Conservation (phyloP, 768 basidiomycete species). For the Stropharia rugosoannulata region DNA sequence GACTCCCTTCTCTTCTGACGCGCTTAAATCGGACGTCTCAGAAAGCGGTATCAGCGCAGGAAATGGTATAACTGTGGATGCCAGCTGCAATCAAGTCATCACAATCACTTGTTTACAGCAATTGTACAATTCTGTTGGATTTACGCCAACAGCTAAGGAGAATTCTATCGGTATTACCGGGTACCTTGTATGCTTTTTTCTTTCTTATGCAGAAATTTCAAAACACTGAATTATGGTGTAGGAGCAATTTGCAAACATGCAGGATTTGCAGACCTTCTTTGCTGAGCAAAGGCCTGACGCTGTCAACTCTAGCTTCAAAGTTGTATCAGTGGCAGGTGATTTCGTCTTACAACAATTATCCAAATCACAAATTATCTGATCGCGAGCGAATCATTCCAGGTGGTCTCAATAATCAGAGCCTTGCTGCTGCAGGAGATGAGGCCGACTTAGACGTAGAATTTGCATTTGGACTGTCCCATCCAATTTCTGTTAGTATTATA, state of each 20-base stretch:
- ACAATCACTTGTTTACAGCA: constrained; percentile 54
- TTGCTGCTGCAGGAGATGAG: constrained; percentile 52
- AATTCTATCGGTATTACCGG: constrained; percentile 57
- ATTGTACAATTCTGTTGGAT: constrained; percentile 53
- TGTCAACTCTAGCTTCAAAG: constrained; percentile 47
- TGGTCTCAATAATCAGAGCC: constrained; percentile 56
- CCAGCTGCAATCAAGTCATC: constrained; percentile 46
- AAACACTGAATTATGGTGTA: constrained; percentile 16
- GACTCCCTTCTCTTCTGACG: constrained; percentile 9
- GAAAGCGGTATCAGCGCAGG: constrained; percentile 16
- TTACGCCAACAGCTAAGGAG: constrained; percentile 37
- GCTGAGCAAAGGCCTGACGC: constrained; percentile 47
- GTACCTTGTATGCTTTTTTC: constrained; percentile 35
- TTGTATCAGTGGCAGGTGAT: constrained; percentile 58
- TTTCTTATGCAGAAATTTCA: neutral
- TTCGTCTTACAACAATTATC: constrained; percentile 39
- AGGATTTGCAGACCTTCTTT: constrained; percentile 54
- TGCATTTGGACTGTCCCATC: constrained; percentile 58
- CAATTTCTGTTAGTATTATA: constrained; percentile 40
- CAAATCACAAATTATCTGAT: no score
- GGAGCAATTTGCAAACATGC: constrained; percentile 48
- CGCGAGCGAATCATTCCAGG: constrained; percentile 47
- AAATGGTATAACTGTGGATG: constrained; percentile 41
- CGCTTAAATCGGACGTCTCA: constrained; percentile 18
- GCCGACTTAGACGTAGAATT: constrained; percentile 66